These are phyloP conservation scores for Platanthera guangdongensis DNA, from an alignment of 106 monocot genomes.

Conservation along the genomic window DNA sequence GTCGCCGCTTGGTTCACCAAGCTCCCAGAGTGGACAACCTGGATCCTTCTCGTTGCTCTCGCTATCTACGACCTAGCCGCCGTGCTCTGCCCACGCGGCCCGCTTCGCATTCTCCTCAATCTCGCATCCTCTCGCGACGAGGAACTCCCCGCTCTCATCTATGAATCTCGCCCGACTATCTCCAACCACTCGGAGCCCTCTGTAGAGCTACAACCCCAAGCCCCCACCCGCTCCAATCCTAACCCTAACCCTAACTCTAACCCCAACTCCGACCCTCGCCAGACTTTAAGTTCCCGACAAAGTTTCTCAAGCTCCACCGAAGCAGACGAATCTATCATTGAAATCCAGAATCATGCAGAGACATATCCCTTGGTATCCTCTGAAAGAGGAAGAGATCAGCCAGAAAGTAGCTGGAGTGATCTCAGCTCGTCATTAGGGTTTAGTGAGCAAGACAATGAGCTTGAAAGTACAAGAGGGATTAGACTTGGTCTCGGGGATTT, in stretches of 20 bases:
- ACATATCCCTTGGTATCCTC: constrained; percentile 26
- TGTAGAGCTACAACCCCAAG: constrained; percentile 37
- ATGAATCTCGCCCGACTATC: constrained; percentile 67
- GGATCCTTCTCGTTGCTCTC: constrained; percentile 68
- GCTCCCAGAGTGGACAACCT: constrained; percentile 96
- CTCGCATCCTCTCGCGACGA: constrained; percentile 73
- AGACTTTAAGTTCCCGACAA: neutral
- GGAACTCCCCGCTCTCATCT: constrained; percentile 83
- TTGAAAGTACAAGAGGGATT: constrained; percentile 44
- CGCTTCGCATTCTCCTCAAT: constrained; percentile 76
- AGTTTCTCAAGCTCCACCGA: neutral
- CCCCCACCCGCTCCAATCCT: neutral
- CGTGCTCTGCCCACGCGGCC: constrained; percentile 75
- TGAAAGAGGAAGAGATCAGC: constrained; percentile 1
- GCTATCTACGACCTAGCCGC: constrained; percentile 76
- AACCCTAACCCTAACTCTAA: neutral
- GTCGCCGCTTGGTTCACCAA: constrained; percentile 83
- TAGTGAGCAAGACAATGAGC: constrained; percentile 16
- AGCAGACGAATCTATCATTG: constrained; percentile 14
- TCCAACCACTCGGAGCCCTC: neutral
- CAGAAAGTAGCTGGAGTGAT: neutral
- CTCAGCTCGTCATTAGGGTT: neutral
- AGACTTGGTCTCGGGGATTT: constrained; percentile 85
- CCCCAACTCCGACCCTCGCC: neutral
- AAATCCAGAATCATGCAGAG: constrained; percentile 28